Percentiles rank a stretch among this genome's conserved stretches.
phyloP scores from a whole-genome alignment of 495 filamentous ascomycete genomes.

The Hypoxylon fragiforme region DNA sequence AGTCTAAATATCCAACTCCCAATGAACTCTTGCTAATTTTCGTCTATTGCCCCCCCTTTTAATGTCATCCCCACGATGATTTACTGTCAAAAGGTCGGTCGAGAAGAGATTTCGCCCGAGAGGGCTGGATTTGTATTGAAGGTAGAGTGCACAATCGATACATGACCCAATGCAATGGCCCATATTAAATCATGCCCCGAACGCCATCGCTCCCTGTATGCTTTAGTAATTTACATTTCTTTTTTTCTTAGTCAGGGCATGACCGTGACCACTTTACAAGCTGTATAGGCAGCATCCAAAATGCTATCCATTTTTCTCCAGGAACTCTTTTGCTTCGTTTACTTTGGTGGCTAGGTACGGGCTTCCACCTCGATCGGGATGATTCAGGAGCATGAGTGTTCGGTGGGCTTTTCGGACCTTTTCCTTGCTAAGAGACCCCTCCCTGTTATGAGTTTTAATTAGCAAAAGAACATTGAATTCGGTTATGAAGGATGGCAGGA shows the following conservation, averaged over 20 bases:
- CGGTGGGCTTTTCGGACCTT: conserved; percentile 95
- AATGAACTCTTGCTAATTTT: no score
- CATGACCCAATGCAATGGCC: conserved; percentile 14
- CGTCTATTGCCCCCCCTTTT: no score
- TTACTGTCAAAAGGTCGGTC: conserved; percentile 3
- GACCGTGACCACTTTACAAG: not conserved
- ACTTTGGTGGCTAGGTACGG: conserved; percentile 96
- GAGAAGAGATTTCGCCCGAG: conserved; percentile 33
- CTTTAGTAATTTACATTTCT: conserved; percentile 27
- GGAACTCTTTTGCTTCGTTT: conserved; percentile 95
- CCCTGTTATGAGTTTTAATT: conserved; percentile 53
- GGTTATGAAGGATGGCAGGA: not conserved
- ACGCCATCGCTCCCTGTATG: conserved; percentile 42
- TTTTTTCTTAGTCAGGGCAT: not conserved
- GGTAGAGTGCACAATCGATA: conserved; percentile 10
- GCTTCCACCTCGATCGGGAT: conserved; percentile 95
- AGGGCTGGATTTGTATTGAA: conserved; percentile 10
- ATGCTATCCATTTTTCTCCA: conserved; percentile 68
- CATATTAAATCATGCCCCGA: conserved; percentile 20
- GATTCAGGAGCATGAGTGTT: conserved; percentile 95
- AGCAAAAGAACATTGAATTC: no score
- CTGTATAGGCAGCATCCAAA: not conserved
- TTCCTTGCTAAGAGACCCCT: conserved; percentile 82
- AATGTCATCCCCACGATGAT: not conserved
- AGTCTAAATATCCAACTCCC: no score